Base-by-base conservation (phyloP, 495 filamentous ascomycete genomes). In the Xylaria telfairii region DNA sequence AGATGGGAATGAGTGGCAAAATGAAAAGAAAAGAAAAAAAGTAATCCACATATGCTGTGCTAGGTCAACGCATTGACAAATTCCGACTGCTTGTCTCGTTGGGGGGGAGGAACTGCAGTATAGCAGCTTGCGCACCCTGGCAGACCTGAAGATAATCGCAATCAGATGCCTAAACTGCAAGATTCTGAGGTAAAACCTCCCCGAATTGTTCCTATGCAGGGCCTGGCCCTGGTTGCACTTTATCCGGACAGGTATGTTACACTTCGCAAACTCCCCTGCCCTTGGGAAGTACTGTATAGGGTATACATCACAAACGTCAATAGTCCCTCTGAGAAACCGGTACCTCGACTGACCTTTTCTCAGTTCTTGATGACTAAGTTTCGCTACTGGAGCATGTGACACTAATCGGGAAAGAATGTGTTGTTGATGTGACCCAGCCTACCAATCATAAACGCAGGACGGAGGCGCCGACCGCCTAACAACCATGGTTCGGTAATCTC, bases 221-320 rank as follows among this genome's bases (percentile, higher is more conserved):
- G 10, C 24, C 0, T 12, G 15, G 10, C 4, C 24, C 24, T 12
- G 24, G 26, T 1, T 28, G 12, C 24, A 30, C 26, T 54, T 28
- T 21, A 30, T 30, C 26, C 3, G 26, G 26, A 54, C 1, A 17
- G 26, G 26, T 10, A 54, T 15, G 51, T 30, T 54, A 28, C 37
- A 63, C 41, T 15, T 63, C 60, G 60, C 60, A 63, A 63, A 42
- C 60, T 44, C 41, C 59, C 41, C 1, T 63, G n/a, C 17, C 44
- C 34, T 49, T 37, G 1, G 30, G 62, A 63, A 32, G 21, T 37
- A n/a, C n/a, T n/a, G n/a, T n/a, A 21, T 39, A 47, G 32, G n/a
- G n/a, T 34, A 49, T 19, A 51, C 19, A 17, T 44, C 44, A 24
- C 30, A 51, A 37, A 1, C 44, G n/a, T 51, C 44, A 65, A 37